Evolutionary conservation across 257 asterid genomes (phyloP).

Genomic region (Asclepias syriaca): DNA sequence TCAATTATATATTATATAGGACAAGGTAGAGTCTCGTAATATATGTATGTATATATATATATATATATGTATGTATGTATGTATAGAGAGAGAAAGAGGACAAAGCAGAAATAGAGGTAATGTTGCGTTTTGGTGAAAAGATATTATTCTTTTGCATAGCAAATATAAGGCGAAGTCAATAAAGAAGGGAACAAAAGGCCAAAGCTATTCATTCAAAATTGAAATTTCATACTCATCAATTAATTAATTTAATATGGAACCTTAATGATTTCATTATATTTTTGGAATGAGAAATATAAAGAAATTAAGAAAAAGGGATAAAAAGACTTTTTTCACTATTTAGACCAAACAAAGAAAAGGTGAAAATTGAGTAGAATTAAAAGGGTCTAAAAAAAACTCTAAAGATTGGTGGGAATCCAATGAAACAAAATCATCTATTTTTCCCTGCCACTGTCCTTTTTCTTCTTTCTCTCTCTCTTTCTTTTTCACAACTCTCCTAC

Average conservation of each 20-base stretch:
- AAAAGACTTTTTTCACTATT: not conserved
- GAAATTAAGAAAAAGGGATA: not conserved
- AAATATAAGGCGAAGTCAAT: not conserved
- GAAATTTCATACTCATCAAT: not conserved
- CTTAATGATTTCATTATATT: no score
- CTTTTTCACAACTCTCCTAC: no score
- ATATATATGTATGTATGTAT: no score
- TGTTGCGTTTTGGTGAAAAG: not conserved
- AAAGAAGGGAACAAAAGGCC: constrained; percentile 3
- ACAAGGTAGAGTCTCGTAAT: no score
- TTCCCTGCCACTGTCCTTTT: not conserved
- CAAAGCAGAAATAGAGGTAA: not conserved
- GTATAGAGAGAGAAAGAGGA: no score
- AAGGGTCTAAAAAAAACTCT: not conserved
- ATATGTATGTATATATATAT: no score
- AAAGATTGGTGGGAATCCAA: constrained; percentile 26
- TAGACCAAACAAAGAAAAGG: constrained; percentile 8
- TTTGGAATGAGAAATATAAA: no score
- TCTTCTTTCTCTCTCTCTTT: no score
- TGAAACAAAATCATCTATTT: constrained; percentile 22
- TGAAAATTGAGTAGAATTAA: not conserved
- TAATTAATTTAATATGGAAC: no score
- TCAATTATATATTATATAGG: no score
- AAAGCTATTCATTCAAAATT: not conserved
- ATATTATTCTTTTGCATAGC: not conserved